Conservation (phyloP, 2,329 filamentous ascomycete genomes). For the Cryphonectria japonica region DNA sequence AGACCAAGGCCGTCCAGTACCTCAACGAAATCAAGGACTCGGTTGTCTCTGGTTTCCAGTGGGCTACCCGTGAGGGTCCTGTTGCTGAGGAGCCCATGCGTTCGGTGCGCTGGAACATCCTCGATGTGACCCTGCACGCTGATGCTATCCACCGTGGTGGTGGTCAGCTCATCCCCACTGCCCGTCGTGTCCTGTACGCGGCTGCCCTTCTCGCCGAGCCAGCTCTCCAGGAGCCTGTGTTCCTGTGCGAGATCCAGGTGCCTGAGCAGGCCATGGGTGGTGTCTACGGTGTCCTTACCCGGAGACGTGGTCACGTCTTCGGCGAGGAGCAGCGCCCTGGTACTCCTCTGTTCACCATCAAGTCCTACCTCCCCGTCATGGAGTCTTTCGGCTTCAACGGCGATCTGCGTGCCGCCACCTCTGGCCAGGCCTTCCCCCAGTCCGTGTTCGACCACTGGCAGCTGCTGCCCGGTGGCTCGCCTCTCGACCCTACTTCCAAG, state of each 20-base stretch:
- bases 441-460: slow-evolving; percentile 99
- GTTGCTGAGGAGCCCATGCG: slow-evolving; percentile 98
- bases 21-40: slow-evolving; percentile 99
- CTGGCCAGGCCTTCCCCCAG: slow-evolving; percentile 98
- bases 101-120: slow-evolving; percentile 95
- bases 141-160: slow-evolving; percentile 99
- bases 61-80: slow-evolving; percentile 97
- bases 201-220: slow-evolving; percentile 89
- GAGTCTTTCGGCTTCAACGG: slow-evolving; percentile 81
- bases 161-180: slow-evolving; percentile 97
- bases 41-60: slow-evolving; percentile 99
- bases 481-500: slow-evolving; percentile 81
- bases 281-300: slow-evolving; percentile 98
- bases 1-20: slow-evolving; percentile 99
- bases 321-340: slow-evolving; percentile 96
- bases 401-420: slow-evolving; percentile 91
- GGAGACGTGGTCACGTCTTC: slow-evolving; percentile 98
- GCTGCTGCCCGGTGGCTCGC: slow-evolving; percentile 89
- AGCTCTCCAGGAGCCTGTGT: slow-evolving; percentile 93
- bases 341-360: slow-evolving; percentile 98
- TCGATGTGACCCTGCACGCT: slow-evolving; percentile 99
- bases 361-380: slow-evolving; percentile 47
- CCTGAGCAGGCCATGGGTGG: slow-evolving; percentile 99
- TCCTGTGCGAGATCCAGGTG: slow-evolving; percentile 99
- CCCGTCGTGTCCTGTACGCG: slow-evolving; percentile 97